Evolutionary conservation across 441 rosid species (phyloP), one percentile per base, ranked within the genome.

Genomic region (Adansonia gregorii): DNA sequence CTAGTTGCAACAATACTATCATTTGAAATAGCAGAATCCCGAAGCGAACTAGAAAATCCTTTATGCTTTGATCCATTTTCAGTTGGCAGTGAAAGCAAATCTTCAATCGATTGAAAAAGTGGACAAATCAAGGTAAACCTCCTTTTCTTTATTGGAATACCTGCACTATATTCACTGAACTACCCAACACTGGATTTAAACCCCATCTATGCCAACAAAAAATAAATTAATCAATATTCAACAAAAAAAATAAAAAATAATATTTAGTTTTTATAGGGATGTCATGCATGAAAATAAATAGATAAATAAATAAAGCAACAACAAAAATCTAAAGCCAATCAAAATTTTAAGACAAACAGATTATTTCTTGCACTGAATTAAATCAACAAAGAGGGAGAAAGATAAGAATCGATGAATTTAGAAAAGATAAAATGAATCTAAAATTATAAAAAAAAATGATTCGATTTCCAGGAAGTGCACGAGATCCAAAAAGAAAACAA

Each of bases 91-190:
- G 74, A 74, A 80, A 79, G 77, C 20, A 78, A 71, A 68, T 87
- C 90, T 77, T 86, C 87, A 52, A 59, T 48, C 0, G 85, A 66
- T 48, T 88, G 91, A 4, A 87, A 87, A 70, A 87, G 79, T 45
- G 87, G 82, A 51, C 78, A 83, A 55, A 88, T 80, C 22, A 87
- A 67, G 1, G 86, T 87, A 70, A 82, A 87, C 84, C 91, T 89
- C 82, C 98, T 89, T 89, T 94, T 94, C 92, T 95, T 95, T 83
- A 95, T 84, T 27, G 98, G 98, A 86, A 95, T 82, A 79, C 90
- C 88, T 79, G 94, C 87, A 83, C 79, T 86, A 74, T 88, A 83
- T 82, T 89, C 86, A 73, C 88, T 83, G 80, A 93, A 87, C 76
- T 81, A 89, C 78, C 83, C 81, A 22, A 88, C 71, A 80, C 82